Evolutionary conservation across 2,329 filamentous ascomycete genomes (phyloP), one percentile per base, ranked within the genome.

Genomic region (Exophiala lecanii-corni): DNA sequence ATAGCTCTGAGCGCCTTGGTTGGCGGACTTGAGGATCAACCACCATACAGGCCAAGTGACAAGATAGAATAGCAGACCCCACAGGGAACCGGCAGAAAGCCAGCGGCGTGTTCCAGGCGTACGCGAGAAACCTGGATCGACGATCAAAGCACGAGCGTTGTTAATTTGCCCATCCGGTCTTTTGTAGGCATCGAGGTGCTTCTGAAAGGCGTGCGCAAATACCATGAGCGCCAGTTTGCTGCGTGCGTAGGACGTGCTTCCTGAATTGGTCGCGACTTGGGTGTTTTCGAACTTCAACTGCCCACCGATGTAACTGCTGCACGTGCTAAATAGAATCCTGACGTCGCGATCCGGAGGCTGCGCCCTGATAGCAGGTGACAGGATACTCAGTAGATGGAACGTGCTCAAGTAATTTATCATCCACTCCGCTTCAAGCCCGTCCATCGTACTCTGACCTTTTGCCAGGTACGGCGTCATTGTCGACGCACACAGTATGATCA

Each of bases 281-380:
- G 52, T 54, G 10, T 43, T 21, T 26, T 45, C 69, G 58, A 68
- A 62, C 49, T 78, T 75, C 6, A 87, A 72, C 10, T 82, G 82
- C 3, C 84, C 86, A 1, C 78, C 79, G 54, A 96, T 86, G 65
- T 98, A 97, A 23, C 86, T 83, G 15, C 87, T 82, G 63, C 94
- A 98, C 0, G 86, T 94, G 1, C 86, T 75, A 53, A 97, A 79
- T 43, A 98, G 75, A 49, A 98, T 76, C 49, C 92, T 78, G 12
- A 98, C 88, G 63, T 98, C 92, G 57, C 92, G 80, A 63, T 98
- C 92, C 42, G 94, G 81, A 2, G 92, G 92, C 65, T 98, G 92
- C 1, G 86, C 88, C 53, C 88, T 80, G 47, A 98, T 74, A 0
- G 92, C 91, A 0, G 92, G 92, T 55, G 84, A 92, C 25, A 98